These are phyloP conservation scores for Fusarium nodosum DNA, from an alignment of 2,329 filamentous ascomycete species.

Conservation along the genomic window DNA sequence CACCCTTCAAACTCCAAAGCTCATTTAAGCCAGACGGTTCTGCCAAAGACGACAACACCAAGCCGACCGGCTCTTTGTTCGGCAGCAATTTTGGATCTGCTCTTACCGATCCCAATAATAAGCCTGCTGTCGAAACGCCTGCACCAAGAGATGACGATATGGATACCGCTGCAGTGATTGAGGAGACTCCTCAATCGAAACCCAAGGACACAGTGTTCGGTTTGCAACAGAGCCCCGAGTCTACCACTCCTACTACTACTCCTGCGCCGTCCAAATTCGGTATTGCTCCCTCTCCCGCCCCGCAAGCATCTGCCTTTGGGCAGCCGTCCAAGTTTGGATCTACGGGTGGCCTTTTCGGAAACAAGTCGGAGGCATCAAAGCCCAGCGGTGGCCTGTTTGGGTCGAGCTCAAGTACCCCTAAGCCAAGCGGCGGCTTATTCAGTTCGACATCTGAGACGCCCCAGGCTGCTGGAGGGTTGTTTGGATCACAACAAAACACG, in stretches of 20 bases:
- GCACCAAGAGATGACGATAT: slow-evolving; percentile 67
- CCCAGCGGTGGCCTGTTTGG: slow-evolving; percentile 48
- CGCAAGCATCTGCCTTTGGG: slow-evolving; percentile 54
- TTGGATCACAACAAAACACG: slow-evolving; percentile 43
- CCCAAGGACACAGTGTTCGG: slow-evolving; percentile 52
- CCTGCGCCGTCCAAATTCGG: slow-evolving; percentile 64
- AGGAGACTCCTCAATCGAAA: slow-evolving; percentile 56
- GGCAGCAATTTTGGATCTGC: slow-evolving; percentile 72
- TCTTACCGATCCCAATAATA: slow-evolving; percentile 63
- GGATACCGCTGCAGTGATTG: slow-evolving; percentile 56
- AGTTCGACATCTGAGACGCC: slow-evolving; percentile 49
- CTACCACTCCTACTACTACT: slow-evolving; percentile 66
- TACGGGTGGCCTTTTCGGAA: slow-evolving; percentile 50
- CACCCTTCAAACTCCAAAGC: slow-evolving; percentile 75
- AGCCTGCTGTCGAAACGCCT: slow-evolving; percentile 53
- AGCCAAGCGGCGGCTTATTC: slow-evolving; percentile 38
- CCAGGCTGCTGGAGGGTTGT: slow-evolving; percentile 45
- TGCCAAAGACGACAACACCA: slow-evolving; percentile 70
- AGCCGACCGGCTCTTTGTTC: slow-evolving; percentile 67
- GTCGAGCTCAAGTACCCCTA: slow-evolving; percentile 38
- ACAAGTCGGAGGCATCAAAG: slow-evolving; percentile 47
- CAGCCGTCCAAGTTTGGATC: slow-evolving; percentile 51
- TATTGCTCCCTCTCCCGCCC: slow-evolving; percentile 55
- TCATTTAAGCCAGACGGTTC: slow-evolving; percentile 76
- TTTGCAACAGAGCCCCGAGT: slow-evolving; percentile 50